A percentile compares a stretch with the other conserved stretches of the same genome.
These are phyloP conservation scores for Rhodotorula toruloides DNA, from an alignment of 768 basidiomycete genomes.

Conservation along the genomic window DNA sequence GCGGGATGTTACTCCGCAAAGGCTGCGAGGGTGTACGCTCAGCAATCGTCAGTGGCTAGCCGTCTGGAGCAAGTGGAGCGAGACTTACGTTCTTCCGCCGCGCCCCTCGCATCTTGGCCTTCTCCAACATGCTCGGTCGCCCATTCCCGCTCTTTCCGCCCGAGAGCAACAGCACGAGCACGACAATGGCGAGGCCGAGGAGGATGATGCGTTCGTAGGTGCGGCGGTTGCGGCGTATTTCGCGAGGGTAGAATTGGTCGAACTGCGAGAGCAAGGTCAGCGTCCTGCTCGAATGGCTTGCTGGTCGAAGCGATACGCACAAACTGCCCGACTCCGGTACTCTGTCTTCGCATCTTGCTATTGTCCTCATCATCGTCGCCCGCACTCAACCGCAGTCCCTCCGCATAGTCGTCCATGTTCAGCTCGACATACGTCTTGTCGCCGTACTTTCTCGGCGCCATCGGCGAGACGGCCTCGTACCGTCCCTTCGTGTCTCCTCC, in stretches of 20 bases:
- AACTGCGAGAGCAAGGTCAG: slow-evolving; percentile 17
- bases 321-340: slow-evolving; percentile 2
- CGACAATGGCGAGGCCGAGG: background rate
- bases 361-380: slow-evolving; percentile 6
- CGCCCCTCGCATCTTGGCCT: slow-evolving; percentile 14
- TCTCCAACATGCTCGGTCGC: slow-evolving; percentile 4
- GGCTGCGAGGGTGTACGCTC: background rate
- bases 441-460: background rate
- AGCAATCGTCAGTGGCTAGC: background rate
- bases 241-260: slow-evolving; percentile 23
- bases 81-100: slow-evolving; percentile 15
- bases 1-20: slow-evolving; percentile 23
- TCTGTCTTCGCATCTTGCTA: background rate
- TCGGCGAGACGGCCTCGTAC: slow-evolving; percentile 20
- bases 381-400: background rate
- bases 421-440: slow-evolving; percentile 29
- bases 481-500: background rate
- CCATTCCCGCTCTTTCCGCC: background rate
- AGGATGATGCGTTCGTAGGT: slow-evolving; percentile 14
- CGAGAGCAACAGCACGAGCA: slow-evolving; percentile 10
- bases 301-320: slow-evolving; percentile 6
- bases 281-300: no score
- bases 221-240: slow-evolving; percentile 19
- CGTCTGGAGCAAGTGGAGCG: background rate
- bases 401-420: slow-evolving; percentile 28